These are phyloP conservation scores for Pseudocercospora macadamiae DNA, from an alignment of 2,329 filamentous ascomycete species.

Conservation along the genomic window DNA sequence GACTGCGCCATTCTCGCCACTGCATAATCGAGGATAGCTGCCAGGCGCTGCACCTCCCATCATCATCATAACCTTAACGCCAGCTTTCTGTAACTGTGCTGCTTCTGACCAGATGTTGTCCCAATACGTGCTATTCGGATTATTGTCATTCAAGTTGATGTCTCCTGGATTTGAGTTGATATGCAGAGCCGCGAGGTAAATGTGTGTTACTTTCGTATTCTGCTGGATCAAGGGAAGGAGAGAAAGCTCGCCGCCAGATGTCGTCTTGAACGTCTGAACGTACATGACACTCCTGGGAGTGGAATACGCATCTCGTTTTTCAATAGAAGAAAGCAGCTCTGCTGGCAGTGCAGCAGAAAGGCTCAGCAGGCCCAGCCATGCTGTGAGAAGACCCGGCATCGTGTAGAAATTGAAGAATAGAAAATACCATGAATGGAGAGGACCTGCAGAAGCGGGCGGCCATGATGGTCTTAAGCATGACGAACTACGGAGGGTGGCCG, in stretches of 20 bases:
- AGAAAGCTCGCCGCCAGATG: slow-evolving; percentile 30
- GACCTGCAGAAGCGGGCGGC: not conserved
- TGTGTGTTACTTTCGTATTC: slow-evolving; percentile 33
- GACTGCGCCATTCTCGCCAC: slow-evolving; percentile 22
- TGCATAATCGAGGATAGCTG: slow-evolving; percentile 33
- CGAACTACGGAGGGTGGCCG: not conserved
- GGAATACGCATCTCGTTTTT: slow-evolving; percentile 22
- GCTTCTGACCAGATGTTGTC: slow-evolving; percentile 33
- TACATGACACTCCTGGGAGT: slow-evolving; percentile 30
- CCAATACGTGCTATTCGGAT: slow-evolving; percentile 27
- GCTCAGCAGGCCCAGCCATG: slow-evolving; percentile 20
- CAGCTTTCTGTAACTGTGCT: slow-evolving; percentile 29
- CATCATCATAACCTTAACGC: slow-evolving; percentile 39
- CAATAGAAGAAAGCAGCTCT: slow-evolving; percentile 11
- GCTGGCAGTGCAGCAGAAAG: slow-evolving; percentile 10
- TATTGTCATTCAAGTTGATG: slow-evolving; percentile 36
- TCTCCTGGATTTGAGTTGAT: slow-evolving; percentile 32
- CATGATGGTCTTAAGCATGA: not conserved
- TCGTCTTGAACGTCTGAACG: slow-evolving; percentile 33
- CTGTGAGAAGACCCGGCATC: slow-evolving; percentile 15
- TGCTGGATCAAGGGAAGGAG: slow-evolving; percentile 32
- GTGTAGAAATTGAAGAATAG: not conserved
- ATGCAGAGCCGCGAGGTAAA: slow-evolving; percentile 35
- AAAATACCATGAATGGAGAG: not conserved
- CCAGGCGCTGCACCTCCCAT: slow-evolving; percentile 36